A percentile compares a stretch with the other conserved stretches of the same genome.
These are phyloP conservation scores for Rhizopus stolonifer DNA, from an alignment of 371 early-diverging fungal genomes.

Conservation along the genomic window DNA sequence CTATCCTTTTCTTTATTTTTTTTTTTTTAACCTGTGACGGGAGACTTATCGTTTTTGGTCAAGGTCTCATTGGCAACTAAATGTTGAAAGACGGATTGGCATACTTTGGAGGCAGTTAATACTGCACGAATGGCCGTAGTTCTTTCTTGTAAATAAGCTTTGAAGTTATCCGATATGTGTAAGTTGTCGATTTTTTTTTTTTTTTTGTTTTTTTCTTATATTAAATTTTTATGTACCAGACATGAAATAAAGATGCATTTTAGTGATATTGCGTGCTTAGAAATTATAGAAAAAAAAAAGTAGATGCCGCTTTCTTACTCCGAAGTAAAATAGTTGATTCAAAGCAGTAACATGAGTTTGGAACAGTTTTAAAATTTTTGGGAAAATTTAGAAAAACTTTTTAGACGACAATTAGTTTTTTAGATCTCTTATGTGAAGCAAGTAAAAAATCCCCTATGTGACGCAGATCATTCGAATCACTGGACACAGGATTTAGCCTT, in stretches of 20 bases:
- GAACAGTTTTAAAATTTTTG: no score
- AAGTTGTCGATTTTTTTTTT: no score
- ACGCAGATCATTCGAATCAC: no score
- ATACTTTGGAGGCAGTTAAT: slow-evolving; percentile 78
- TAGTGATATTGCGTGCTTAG: slow-evolving; percentile 2
- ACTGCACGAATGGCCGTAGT: slow-evolving; percentile 89
- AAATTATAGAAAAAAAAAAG: no score
- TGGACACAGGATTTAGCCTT: no score
- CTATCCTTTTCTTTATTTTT: not conserved
- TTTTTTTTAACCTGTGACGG: slow-evolving; percentile 80
- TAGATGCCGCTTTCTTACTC: no score
- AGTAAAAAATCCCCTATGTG: no score
- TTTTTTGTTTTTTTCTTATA: not conserved
- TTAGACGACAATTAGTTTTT: no score
- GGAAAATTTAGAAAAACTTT: no score
- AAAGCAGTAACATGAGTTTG: no score
- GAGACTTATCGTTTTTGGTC: slow-evolving; percentile 91
- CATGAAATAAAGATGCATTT: slow-evolving; percentile 1
- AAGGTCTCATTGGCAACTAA: slow-evolving; percentile 78
- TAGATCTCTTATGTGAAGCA: no score
- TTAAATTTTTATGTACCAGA: slow-evolving; percentile 1
- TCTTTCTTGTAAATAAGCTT: slow-evolving; percentile 67
- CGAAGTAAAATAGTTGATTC: no score
- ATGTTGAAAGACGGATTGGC: slow-evolving; percentile 79
- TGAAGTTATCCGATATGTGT: not conserved